Base-by-base conservation (phyloP, 768 basidiomycete species). In the Lentinula detonsa region DNA sequence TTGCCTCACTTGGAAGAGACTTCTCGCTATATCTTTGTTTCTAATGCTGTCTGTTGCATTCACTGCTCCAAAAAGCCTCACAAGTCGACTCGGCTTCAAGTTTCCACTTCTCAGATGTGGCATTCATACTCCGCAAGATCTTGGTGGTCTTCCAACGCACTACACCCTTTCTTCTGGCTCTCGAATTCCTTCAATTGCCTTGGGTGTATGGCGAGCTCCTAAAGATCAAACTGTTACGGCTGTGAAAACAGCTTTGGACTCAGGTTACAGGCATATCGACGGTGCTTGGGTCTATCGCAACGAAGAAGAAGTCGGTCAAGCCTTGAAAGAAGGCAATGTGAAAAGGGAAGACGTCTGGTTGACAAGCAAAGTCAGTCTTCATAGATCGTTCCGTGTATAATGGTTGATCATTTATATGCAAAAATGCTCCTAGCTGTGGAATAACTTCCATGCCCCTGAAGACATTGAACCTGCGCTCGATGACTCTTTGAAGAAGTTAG, bases 251-350 rank as follows among this genome's bases (percentile, higher is more conserved):
- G 88, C 88, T 1, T 68, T 90, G 58, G 74, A 77, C 28, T 73
- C 81, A 5, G 88, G 88, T 0, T 90, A 90, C 65, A 77, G 82
- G 62, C 88, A 89, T 66, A 87, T 90, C 49, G 88, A 89, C 64
- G 87, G 82, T 16, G 88, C 88, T 43, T 90, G 87, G 87, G 76
- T 78, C 50, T 91, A 90, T 65, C 69, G 78, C 85, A 90, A 90
- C 57, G 88, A 90, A 70, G 81, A 74, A 5, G 87, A 88, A 69
- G 85, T 90, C 9, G 88, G 88, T 1, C 59, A 81, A 63, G 87
- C 86, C 9, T 65, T 90, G 57, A 79, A 73, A 63, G 78, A 82
- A 33, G 87, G 86, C 62, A 74, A 78, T 10, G 72, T 91, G 0
- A 77, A 85, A 37, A 81, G 90, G 13, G 76, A 84, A 58, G 76